Conservation (phyloP, 805 yeast species). For the Schwanniomyces pseudopolymorphus region DNA sequence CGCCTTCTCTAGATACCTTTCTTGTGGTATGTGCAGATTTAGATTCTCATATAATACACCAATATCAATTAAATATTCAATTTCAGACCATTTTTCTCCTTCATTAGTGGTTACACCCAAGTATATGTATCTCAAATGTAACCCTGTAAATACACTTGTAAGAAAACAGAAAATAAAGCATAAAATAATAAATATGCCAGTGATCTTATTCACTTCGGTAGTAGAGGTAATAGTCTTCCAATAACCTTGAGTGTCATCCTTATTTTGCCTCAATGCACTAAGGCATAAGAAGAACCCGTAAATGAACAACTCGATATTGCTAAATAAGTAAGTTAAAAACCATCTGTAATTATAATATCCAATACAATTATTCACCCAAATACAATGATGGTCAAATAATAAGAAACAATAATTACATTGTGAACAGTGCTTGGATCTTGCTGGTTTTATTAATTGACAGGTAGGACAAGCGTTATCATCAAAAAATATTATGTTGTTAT, state of each 20-base stretch:
- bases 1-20: slow-evolving; percentile 24
- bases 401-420: slow-evolving; percentile 56
- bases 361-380: slow-evolving; percentile 72
- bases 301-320: slow-evolving; percentile 42
- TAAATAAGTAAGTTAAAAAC: slow-evolving; percentile 55
- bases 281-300: slow-evolving; percentile 44
- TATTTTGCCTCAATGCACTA: slow-evolving; percentile 14
- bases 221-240: slow-evolving; percentile 26
- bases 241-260: slow-evolving; percentile 10
- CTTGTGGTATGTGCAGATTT: slow-evolving; percentile 8
- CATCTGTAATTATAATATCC: slow-evolving; percentile 65
- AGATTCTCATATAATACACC: slow-evolving; percentile 25
- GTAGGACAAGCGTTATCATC: slow-evolving; percentile 47
- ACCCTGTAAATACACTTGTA: slow-evolving; percentile 34
- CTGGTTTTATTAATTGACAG: slow-evolving; percentile 50
- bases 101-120: slow-evolving; percentile 79
- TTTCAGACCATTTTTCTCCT: slow-evolving; percentile 65
- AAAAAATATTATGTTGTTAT: slow-evolving; percentile 56
- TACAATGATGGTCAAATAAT: slow-evolving; percentile 59
- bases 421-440: slow-evolving; percentile 63
- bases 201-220: slow-evolving; percentile 30
- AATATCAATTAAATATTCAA: slow-evolving; percentile 46
- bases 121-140: slow-evolving; percentile 52
- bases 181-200: slow-evolving; percentile 43
- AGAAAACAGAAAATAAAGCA: slow-evolving; percentile 38